These are phyloP conservation scores for Phytophthora rubi DNA, from an alignment of 352 stramenopile genomes.

Conservation along the genomic window DNA sequence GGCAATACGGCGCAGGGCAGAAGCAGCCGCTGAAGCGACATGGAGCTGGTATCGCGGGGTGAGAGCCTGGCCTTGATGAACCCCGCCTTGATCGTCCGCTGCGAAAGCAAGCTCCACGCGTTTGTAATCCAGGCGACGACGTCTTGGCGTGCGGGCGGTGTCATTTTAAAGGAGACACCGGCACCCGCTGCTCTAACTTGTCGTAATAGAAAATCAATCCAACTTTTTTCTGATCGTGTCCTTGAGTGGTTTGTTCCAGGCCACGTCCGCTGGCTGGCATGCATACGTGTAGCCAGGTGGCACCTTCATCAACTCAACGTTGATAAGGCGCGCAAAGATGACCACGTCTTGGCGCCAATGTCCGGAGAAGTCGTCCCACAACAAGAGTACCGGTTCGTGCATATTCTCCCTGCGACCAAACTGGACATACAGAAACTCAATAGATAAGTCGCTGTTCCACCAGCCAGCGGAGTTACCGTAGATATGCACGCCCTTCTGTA, in stretches of 20 bases:
- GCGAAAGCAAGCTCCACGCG: background rate
- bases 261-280: background rate
- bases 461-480: conserved; percentile 39
- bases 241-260: background rate
- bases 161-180: too few species aligned
- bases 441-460: conserved; percentile 37
- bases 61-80: background rate
- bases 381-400: background rate
- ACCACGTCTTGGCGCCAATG: background rate
- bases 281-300: background rate
- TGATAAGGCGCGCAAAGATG: background rate
- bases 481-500: conserved; percentile 30
- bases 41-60: background rate
- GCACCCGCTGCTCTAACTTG: too few species aligned
- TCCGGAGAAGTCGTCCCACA: background rate
- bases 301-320: background rate
- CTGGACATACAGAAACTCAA: background rate
- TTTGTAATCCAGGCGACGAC: background rate
- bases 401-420: background rate
- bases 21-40: background rate
- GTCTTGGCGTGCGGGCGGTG: too few species aligned
- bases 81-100: background rate
- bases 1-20: background rate
- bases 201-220: too few species aligned
- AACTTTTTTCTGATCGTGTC: background rate